Base-by-base conservation (phyloP, 2,329 filamentous ascomycete genomes). In the Blastomyces emzantsi region DNA sequence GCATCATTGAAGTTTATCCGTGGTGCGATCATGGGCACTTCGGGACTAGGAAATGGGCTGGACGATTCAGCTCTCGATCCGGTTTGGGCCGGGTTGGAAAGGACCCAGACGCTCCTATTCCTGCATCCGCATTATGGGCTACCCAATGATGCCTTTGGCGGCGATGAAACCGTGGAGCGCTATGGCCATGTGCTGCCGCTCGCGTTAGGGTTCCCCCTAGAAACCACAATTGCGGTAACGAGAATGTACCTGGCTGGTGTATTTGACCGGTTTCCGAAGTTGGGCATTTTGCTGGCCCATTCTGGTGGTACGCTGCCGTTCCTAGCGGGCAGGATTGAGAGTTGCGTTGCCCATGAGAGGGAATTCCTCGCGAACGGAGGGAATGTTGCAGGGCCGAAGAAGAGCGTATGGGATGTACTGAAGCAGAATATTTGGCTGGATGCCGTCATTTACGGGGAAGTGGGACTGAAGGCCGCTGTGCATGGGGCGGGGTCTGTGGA, bases 51-150 rank as follows among this genome's bases (percentile, higher is more conserved):
- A 0, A 79, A 83, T 13, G 92, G 92, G 0, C 81, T 97, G 0
- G 92, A 97, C 72, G 92, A 97, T 74, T 81, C 84, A 2, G 76
- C 78, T 0, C 77, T 97, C 33, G 82, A 93, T 45, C 86, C 88
- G 0, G 82, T 97, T 13, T 90, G 91, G 75, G 74, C 81, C 13
- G 86, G 87, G 0, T 76, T 97, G 1, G 85, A 90, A 52, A 81
- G 83, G 51, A 83, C 84, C 0, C 75, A 80, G 8, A 79, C 90
- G 43, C 79, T 89, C 30, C 80, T 96, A 59, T 97, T 97, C 77
- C 75, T 97, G 61, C 92, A 97, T 75, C 92, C 92, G 36, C 92
- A 97, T 76, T 96, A 97, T 73, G 92, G 92, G 1, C 83, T 97
- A 2, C 92, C 91, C 0, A 83, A 84, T 64, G 83, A 86, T 9